Evolutionary conservation across 345 rosid genomes (phyloP).

Genomic region (Draba incana): DNA sequence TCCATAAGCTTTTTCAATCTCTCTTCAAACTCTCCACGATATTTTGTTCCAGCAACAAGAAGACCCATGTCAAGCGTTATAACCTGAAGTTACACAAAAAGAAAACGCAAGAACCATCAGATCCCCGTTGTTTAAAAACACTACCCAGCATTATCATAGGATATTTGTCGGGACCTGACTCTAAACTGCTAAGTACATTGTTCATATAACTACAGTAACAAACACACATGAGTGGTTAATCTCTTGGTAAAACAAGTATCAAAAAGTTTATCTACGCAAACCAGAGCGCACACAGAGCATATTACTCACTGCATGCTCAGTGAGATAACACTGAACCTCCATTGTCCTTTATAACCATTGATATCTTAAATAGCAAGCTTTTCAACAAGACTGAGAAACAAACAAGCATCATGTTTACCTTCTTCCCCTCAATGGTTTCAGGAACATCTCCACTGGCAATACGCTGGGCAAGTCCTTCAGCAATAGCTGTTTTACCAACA

Average conservation of each 20-base stretch:
- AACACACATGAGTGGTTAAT: neutral
- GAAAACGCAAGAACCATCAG: slow-evolving; percentile 16
- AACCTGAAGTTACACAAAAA: slow-evolving; percentile 54
- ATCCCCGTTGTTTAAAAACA: slow-evolving; percentile 3
- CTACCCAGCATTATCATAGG: neutral
- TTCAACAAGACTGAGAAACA: slow-evolving; percentile 16
- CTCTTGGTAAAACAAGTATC: neutral
- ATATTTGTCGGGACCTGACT: neutral
- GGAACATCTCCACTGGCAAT: slow-evolving; percentile 96
- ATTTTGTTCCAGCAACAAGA: slow-evolving; percentile 98
- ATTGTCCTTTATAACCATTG: neutral
- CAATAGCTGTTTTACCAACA: slow-evolving; percentile 99
- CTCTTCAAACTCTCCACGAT: slow-evolving; percentile 99
- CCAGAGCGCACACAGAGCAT: neutral
- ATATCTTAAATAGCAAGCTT: neutral
- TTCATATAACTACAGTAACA: neutral
- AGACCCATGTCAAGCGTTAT: slow-evolving; percentile 99
- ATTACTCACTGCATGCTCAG: neutral
- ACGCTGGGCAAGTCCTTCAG: slow-evolving; percentile 98
- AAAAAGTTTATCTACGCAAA: neutral
- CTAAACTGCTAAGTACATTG: slow-evolving; percentile 12
- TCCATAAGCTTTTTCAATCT: slow-evolving; percentile 98
- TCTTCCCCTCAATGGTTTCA: slow-evolving; percentile 95
- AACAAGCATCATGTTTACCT: slow-evolving; percentile 50
- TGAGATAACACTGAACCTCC: neutral